phyloP scores from a whole-genome alignment of 1,284 basidiomycete species.

The Schizopora paradoxa region DNA sequence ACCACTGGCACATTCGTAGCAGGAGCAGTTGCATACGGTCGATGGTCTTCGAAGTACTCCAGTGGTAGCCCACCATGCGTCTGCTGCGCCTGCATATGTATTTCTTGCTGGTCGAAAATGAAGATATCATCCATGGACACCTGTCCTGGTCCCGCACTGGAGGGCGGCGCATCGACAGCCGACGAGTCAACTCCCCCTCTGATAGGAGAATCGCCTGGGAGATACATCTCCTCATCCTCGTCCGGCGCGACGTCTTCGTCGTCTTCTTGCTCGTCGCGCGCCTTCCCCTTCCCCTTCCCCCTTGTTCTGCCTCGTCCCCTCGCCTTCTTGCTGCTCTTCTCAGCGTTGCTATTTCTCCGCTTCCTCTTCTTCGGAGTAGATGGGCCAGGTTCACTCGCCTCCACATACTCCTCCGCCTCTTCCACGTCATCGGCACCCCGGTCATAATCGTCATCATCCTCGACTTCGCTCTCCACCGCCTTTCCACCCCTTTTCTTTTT shows the following conservation, averaged over 20 bases:
- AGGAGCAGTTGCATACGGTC: too few relatives aligned
- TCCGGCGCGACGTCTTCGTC: background rate
- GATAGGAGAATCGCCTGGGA: too few relatives aligned
- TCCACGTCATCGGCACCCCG: background rate
- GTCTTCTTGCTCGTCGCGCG: background rate
- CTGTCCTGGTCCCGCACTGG: too few relatives aligned
- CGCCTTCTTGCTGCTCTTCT: background rate
- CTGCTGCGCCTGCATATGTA: too few relatives aligned
- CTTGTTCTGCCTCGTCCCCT: slow-evolving; percentile 2
- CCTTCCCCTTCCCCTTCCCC: background rate
- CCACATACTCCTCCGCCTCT: background rate
- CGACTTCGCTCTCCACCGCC: slow-evolving; percentile 1
- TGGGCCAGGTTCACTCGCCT: background rate
- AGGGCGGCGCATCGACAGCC: too few relatives aligned
- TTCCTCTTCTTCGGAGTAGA: background rate
- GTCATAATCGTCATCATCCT: background rate
- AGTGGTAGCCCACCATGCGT: too few relatives aligned
- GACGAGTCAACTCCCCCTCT: too few relatives aligned
- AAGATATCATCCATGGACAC: too few relatives aligned
- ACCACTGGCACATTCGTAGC: too few relatives aligned
- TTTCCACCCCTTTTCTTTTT: slow-evolving; percentile 7
- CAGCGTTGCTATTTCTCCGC: background rate
- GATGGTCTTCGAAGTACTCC: too few relatives aligned
- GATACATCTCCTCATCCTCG: background rate
- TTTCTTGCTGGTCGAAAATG: too few relatives aligned